A percentile compares a stretch with the other conserved stretches of the same genome.
Evolutionary conservation across 2,329 filamentous ascomycete genomes (phyloP).

Genomic region (Neopestalotiopsis clavispora): DNA sequence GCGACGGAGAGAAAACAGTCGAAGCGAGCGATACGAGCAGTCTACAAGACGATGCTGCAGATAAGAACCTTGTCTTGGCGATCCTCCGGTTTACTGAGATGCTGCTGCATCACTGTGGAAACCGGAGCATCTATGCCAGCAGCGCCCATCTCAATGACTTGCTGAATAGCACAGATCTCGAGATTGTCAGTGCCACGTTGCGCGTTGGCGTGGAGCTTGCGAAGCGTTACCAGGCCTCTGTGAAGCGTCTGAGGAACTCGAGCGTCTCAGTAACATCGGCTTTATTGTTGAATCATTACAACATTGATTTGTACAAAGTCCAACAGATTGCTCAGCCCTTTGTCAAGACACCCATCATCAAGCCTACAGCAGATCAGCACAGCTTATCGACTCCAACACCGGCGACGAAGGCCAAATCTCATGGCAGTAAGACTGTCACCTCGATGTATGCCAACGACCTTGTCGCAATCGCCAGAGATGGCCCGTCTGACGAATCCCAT

Average conservation of each 20-base stretch:
- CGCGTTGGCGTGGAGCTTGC: slow-evolving; percentile 85
- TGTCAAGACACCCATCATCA: slow-evolving; percentile 68
- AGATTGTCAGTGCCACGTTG: slow-evolving; percentile 78
- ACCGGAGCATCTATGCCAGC: slow-evolving; percentile 94
- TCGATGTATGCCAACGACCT: slow-evolving; percentile 84
- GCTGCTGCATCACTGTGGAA: slow-evolving; percentile 92
- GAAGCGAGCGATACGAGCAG: slow-evolving; percentile 48
- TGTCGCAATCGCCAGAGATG: slow-evolving; percentile 71
- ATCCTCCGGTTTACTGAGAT: slow-evolving; percentile 86
- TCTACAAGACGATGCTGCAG: slow-evolving; percentile 74
- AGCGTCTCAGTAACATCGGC: slow-evolving; percentile 71
- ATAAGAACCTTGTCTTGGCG: slow-evolving; percentile 78
- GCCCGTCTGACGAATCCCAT: slow-evolving; percentile 44
- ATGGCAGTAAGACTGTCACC: slow-evolving; percentile 56
- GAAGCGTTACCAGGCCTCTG: slow-evolving; percentile 88
- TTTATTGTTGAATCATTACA: slow-evolving; percentile 84
- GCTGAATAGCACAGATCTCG: slow-evolving; percentile 83
- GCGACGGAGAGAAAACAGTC: slow-evolving; percentile 45
- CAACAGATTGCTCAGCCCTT: slow-evolving; percentile 85
- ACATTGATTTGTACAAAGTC: slow-evolving; percentile 78
- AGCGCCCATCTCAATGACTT: slow-evolving; percentile 88
- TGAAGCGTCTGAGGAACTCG: slow-evolving; percentile 74
- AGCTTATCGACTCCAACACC: slow-evolving; percentile 58
- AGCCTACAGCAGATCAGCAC: slow-evolving; percentile 52
- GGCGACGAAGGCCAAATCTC: slow-evolving; percentile 77